Conservation (phyloP, 768 basidiomycete species). For the Dioszegia hungarica region DNA sequence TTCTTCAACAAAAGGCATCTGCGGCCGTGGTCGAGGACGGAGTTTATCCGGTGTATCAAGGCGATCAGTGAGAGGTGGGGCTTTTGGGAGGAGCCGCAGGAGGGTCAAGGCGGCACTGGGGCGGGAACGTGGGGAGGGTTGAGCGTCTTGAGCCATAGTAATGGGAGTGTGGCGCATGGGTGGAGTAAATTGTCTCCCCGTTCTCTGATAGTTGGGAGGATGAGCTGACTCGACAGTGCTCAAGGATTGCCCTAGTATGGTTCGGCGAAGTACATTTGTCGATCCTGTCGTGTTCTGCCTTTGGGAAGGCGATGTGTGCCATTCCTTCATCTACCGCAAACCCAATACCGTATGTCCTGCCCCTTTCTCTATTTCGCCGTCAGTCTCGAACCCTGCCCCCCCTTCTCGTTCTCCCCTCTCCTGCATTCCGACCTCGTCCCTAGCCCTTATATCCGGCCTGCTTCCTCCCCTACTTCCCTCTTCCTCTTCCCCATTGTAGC, state of each 20-base stretch:
- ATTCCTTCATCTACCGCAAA: slow-evolving; percentile 77
- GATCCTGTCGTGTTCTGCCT: slow-evolving; percentile 80
- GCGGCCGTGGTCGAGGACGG: slow-evolving; percentile 61
- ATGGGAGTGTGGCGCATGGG: slow-evolving; percentile 77
- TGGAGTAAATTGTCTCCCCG: slow-evolving; percentile 55
- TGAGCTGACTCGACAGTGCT: slow-evolving; percentile 52
- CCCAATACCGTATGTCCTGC: slow-evolving; percentile 58
- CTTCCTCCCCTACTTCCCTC: no score
- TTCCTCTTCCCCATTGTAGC: no score
- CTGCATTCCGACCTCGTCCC: no score
- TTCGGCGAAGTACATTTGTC: slow-evolving; percentile 75
- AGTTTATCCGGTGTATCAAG: slow-evolving; percentile 60
- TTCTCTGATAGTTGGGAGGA: neutral
- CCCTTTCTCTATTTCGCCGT: no score
- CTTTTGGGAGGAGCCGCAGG: slow-evolving; percentile 54
- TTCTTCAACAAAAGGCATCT: slow-evolving; percentile 73
- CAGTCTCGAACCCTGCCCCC: no score
- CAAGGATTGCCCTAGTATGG: slow-evolving; percentile 66
- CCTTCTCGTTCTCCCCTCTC: no score
- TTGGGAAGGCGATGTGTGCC: slow-evolving; percentile 94
- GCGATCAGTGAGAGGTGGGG: slow-evolving; percentile 60
- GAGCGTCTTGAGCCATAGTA: slow-evolving; percentile 80
- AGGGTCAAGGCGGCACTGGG: slow-evolving; percentile 3
- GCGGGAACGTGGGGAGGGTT: slow-evolving; percentile 54
- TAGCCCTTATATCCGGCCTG: no score